A percentile compares a stretch with the other conserved stretches of the same genome.
phyloP scores from a whole-genome alignment of 129 eudicot species.

The Helianthus tuberosus region DNA sequence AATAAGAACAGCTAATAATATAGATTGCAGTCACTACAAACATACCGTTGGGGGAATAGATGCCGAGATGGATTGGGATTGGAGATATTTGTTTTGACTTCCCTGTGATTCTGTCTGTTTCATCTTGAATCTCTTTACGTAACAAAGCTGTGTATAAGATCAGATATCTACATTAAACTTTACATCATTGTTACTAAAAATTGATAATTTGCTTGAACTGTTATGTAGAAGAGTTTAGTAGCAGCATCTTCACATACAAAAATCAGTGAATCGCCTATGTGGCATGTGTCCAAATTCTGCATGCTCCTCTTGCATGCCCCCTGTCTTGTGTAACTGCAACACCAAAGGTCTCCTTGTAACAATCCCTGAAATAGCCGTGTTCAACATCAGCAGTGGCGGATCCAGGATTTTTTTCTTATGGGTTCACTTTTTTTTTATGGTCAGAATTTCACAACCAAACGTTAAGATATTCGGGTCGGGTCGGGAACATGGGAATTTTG shows the following conservation, averaged over 20 bases:
- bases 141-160: slow-evolving; percentile 56
- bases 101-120: slow-evolving; percentile 94
- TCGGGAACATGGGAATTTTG: too few relatives aligned
- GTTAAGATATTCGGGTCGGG: too few relatives aligned
- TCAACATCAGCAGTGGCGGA: background rate
- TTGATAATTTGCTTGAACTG: too few relatives aligned
- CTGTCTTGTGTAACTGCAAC: slow-evolving; percentile 81
- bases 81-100: slow-evolving; percentile 88
- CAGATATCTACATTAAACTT: too few relatives aligned
- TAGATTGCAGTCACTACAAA: slow-evolving; percentile 4
- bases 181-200: too few relatives aligned
- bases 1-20: background rate
- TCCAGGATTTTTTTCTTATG: too few relatives aligned
- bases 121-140: slow-evolving; percentile 92
- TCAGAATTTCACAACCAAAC: too few relatives aligned
- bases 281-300: slow-evolving; percentile 90
- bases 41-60: slow-evolving; percentile 87
- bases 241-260: slow-evolving; percentile 43
- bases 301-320: slow-evolving; percentile 69
- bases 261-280: slow-evolving; percentile 73
- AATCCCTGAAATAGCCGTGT: slow-evolving; percentile 50
- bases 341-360: slow-evolving; percentile 94
- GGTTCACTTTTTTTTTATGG: too few relatives aligned
- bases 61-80: slow-evolving; percentile 94
- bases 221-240: too few relatives aligned